These are phyloP conservation scores for Paulownia fortunei DNA, from an alignment of 257 asterid genomes.

Conservation along the genomic window DNA sequence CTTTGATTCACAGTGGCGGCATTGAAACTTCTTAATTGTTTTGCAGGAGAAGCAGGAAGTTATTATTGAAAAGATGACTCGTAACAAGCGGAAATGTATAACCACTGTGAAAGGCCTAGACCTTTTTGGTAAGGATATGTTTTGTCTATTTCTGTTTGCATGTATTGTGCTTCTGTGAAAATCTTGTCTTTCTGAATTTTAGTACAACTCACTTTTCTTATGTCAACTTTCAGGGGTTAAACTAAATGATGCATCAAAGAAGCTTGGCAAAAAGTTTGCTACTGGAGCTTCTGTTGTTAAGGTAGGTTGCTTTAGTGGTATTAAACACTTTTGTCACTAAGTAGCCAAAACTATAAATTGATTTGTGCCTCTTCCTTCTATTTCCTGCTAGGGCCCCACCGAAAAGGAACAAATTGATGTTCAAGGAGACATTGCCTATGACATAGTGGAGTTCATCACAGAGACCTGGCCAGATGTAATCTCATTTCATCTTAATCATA, in stretches of 20 bases:
- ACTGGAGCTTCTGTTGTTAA: constrained; percentile 98
- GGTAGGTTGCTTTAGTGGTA: constrained; percentile 49
- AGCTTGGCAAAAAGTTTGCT: constrained; percentile 96
- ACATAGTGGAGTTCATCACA: constrained; percentile 93
- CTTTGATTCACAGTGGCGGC: background rate
- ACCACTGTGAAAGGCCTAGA: constrained; percentile 97
- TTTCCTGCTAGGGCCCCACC: constrained; percentile 79
- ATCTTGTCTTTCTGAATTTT: constrained; percentile 12
- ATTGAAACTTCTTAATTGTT: constrained; percentile 23
- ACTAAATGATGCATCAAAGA: constrained; percentile 94
- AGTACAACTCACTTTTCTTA: constrained; percentile 4
- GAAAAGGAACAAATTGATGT: constrained; percentile 99
- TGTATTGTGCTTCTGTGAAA: constrained; percentile 16
- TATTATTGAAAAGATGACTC: constrained; percentile 89
- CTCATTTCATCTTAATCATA: constrained; percentile 31
- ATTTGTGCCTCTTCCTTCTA: constrained; percentile 5
- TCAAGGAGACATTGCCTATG: constrained; percentile 97
- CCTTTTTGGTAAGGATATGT: constrained; percentile 68
- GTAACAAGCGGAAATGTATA: constrained; percentile 93
- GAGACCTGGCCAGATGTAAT: constrained; percentile 96
- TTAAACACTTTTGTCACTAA: constrained; percentile 6
- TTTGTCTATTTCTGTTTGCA: constrained; percentile 13
- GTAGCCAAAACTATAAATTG: constrained; percentile 18
- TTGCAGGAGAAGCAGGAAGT: constrained; percentile 91
- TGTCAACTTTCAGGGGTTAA: constrained; percentile 69